phyloP scores from a whole-genome alignment of 2,329 filamentous ascomycete species.

The Stylonectria norvegica region DNA sequence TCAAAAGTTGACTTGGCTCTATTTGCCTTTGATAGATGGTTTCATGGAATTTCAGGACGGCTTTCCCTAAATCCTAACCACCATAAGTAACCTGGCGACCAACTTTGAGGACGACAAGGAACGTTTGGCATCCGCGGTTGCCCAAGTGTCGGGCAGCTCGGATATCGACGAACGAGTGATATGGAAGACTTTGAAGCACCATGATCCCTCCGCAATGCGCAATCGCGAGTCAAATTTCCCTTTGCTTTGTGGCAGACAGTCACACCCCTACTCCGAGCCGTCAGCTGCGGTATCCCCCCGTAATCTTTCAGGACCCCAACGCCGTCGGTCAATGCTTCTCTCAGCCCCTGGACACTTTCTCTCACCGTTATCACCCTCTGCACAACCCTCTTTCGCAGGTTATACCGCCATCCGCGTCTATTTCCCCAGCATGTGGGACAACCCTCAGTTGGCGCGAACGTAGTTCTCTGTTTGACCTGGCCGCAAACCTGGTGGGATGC shows the following conservation, averaged over 20 bases:
- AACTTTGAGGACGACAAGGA: too few species aligned
- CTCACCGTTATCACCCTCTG: too few species aligned
- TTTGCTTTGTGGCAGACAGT: neutral
- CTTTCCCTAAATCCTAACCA: too few species aligned
- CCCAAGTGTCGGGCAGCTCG: too few species aligned
- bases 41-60: too few species aligned
- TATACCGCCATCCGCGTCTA: conserved; percentile 1
- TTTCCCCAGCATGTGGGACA: conserved; percentile 7
- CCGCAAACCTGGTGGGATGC: conserved; percentile 1
- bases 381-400: neutral
- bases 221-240: neutral
- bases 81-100: too few species aligned
- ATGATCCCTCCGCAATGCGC: too few species aligned
- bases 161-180: too few species aligned
- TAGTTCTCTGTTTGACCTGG: conserved; percentile 1
- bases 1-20: neutral
- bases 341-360: neutral
- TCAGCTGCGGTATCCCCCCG: neutral
- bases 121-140: too few species aligned
- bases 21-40: neutral
- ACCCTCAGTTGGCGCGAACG: neutral
- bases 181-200: too few species aligned
- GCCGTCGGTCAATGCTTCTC: neutral
- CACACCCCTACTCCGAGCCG: neutral
- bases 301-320: neutral